These are phyloP conservation scores for Podospora australis DNA, from an alignment of 495 filamentous ascomycete species.

Conservation along the genomic window DNA sequence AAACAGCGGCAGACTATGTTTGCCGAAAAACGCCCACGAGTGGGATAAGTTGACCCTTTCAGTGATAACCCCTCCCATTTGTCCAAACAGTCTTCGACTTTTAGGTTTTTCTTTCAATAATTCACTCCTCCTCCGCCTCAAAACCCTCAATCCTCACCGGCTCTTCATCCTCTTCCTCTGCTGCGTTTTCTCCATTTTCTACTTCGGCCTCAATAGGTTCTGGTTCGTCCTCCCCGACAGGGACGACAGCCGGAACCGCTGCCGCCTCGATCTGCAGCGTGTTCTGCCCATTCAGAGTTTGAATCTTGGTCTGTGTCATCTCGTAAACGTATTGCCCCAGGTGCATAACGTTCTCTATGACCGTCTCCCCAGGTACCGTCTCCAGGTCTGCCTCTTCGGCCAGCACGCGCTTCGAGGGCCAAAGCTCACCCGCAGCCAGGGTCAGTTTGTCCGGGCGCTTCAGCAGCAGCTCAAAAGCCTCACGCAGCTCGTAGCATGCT, in stretches of 20 bases:
- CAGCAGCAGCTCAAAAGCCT: slow-evolving; percentile 72
- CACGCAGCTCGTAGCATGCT: slow-evolving; percentile 76
- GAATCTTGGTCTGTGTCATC: slow-evolving; percentile 82
- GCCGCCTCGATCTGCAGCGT: slow-evolving; percentile 31
- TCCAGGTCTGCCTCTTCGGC: slow-evolving; percentile 50
- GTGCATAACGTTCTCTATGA: slow-evolving; percentile 91
- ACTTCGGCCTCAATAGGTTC: slow-evolving; percentile 38
- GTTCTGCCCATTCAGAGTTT: slow-evolving; percentile 40
- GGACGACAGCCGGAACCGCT: slow-evolving; percentile 12
- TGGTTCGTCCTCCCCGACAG: slow-evolving; percentile 34
- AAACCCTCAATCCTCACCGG: slow-evolving; percentile 21
- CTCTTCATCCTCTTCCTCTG: slow-evolving; percentile 36
- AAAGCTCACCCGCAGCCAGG: slow-evolving; percentile 81
- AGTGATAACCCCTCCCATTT: too few relatives aligned
- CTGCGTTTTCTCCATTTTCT: slow-evolving; percentile 29
- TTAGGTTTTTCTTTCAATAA: too few relatives aligned
- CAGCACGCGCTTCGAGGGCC: slow-evolving; percentile 57
- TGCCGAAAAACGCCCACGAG: too few relatives aligned
- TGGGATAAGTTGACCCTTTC: too few relatives aligned
- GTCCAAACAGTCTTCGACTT: too few relatives aligned
- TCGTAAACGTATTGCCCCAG: slow-evolving; percentile 95
- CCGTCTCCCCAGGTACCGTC: slow-evolving; percentile 40
- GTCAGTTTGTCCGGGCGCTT: slow-evolving; percentile 69
- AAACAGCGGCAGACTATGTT: too few relatives aligned
- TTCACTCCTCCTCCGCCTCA: slow-evolving; percentile 28